Base-by-base conservation (phyloP, 2,329 filamentous ascomycete species). In the Teratosphaeria zuluensis region DNA sequence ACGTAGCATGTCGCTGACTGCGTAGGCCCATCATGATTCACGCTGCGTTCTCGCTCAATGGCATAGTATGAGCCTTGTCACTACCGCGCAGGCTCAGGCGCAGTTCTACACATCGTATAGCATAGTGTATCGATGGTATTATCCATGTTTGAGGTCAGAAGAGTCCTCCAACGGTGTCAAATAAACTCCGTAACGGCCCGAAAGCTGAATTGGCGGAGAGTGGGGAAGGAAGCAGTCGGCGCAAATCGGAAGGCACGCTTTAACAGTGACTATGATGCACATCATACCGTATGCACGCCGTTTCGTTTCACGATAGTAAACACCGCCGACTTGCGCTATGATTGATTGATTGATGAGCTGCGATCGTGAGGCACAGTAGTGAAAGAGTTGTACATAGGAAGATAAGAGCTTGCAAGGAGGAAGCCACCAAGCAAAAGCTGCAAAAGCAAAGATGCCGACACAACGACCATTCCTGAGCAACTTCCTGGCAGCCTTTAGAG, bases 401-500 rank as follows among this genome's bases (percentile, higher is more conserved):
- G 9, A 19, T 5, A 19, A 48, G 14, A 48, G n/a, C 14, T 3
- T 19, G 16, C 3, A n/a, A 48, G 42, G n/a, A 48, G 16, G n/a
- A 48, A 48, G 14, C 5, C 4, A 48, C 19, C 8, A n/a, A 48
- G 16, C 16, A n/a, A n/a, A 3, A 38, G 35, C 35, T 42, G 35
- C 42, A 21, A 9, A 48, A 2, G 52, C 32, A 19, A 53, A 28
- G 28, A 86, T 86, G 84, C 81, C 83, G 1, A 85, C 82, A 63
- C 86, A 87, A 74, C 75, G 84, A 59, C 66, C 84, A 54, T 87
- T 87, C 74, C 78, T 88, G 66, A 79, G 83, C 64, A 84, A 84
- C 75, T 86, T 87, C 74, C 80, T 87, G 62, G 81, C 84, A 54
- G 83, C 84, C 62, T 88, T 88, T 68, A 80, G 84, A 56, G 83